Evolutionary conservation across 108 stramenopile genomes (phyloP).

Genomic region (Fragilaria crotonensis): DNA sequence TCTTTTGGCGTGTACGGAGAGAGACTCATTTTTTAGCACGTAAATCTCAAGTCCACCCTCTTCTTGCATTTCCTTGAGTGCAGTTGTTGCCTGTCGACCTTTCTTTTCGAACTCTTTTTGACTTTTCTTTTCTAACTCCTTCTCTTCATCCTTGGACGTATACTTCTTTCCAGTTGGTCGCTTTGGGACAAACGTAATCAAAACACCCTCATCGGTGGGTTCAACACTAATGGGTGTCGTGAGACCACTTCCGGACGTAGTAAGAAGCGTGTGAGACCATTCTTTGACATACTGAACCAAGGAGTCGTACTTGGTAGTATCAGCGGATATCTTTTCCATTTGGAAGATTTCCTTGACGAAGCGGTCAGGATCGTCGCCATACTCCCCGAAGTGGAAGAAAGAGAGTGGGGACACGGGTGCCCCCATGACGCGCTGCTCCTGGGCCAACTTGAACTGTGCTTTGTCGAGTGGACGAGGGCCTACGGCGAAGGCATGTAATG

Average conservation of each 20-base stretch:
- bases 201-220: too few species aligned
- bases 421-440: too few species aligned
- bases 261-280: constrained; percentile 50
- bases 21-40: constrained; percentile 27
- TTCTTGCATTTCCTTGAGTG: constrained; percentile 3
- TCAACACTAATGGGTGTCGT: constrained; percentile 77
- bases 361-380: too few species aligned
- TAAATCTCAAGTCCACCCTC: constrained; percentile 71
- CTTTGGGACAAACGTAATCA: too few species aligned
- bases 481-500: too few species aligned
- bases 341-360: too few species aligned
- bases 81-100: not conserved
- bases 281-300: constrained; percentile 47
- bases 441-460: too few species aligned
- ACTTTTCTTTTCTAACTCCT: constrained; percentile 30
- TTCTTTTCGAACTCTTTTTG: constrained; percentile 10
- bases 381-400: too few species aligned
- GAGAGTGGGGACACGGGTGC: too few species aligned
- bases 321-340: too few species aligned
- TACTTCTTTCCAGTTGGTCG: constrained; percentile 61
- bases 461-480: too few species aligned
- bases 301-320: constrained; percentile 37
- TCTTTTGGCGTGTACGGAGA: constrained; percentile 64
- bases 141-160: constrained; percentile 53
- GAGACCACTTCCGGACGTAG: constrained; percentile 53